phyloP scores from a whole-genome alignment of 306 rosid genomes.

The Dalbergia cochinchinensis region DNA sequence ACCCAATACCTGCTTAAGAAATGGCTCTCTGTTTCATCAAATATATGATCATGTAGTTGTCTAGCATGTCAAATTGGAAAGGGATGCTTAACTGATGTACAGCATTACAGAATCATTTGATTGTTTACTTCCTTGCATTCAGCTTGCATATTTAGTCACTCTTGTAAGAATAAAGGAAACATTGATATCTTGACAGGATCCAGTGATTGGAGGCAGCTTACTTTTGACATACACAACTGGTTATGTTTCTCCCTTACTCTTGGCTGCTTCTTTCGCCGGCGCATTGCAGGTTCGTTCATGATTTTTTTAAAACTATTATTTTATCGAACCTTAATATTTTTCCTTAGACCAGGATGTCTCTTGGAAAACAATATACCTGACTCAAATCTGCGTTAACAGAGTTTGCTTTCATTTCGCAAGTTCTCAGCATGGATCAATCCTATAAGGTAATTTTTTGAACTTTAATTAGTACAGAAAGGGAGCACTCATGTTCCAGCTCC shows the following conservation, averaged over 20 bases:
- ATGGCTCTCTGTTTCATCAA: slow-evolving; percentile 26
- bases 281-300: slow-evolving; percentile 75
- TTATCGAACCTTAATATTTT: neutral
- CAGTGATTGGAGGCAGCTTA: slow-evolving; percentile 86
- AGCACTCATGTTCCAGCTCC: neutral
- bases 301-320: neutral
- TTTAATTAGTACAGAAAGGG: slow-evolving; percentile 4
- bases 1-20: neutral
- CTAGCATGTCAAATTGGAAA: neutral
- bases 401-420: slow-evolving; percentile 88
- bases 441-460: slow-evolving; percentile 60
- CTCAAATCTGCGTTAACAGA: slow-evolving; percentile 55
- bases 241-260: slow-evolving; percentile 85
- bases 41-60: neutral
- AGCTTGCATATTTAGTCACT: slow-evolving; percentile 22
- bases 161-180: slow-evolving; percentile 28
- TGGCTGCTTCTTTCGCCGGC: slow-evolving; percentile 96
- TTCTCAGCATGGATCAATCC: slow-evolving; percentile 97
- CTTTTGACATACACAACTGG: slow-evolving; percentile 94
- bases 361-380: slow-evolving; percentile 35
- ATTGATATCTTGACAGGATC: slow-evolving; percentile 68
- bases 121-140: neutral
- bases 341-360: neutral
- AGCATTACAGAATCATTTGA: slow-evolving; percentile 23
- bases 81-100: slow-evolving; percentile 26